phyloP scores from a whole-genome alignment of 805 yeast genomes.

The Ascoidea tarda region DNA sequence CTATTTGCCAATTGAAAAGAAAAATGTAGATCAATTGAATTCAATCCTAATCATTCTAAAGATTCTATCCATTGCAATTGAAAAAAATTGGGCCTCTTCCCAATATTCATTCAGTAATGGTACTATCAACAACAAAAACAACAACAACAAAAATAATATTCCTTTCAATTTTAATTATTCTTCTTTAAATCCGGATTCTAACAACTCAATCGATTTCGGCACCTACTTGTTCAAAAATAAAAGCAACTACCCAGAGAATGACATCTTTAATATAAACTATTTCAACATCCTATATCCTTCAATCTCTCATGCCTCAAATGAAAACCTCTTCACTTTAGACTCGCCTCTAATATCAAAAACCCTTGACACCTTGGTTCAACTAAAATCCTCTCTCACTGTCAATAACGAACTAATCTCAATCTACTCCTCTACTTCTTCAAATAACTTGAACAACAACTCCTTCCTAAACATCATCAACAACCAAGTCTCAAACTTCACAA shows the following conservation, averaged over 20 bases:
- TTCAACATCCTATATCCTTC: not conserved
- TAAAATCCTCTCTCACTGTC: not conserved
- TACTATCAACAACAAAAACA: no score
- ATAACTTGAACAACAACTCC: not conserved
- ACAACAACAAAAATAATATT: no score
- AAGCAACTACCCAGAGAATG: no score
- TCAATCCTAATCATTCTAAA: not conserved
- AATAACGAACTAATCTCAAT: not conserved
- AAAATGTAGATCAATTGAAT: not conserved
- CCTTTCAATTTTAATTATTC: not conserved
- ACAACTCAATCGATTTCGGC: not conserved
- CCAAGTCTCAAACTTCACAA: not conserved
- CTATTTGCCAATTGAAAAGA: not conserved
- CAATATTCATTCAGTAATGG: no score
- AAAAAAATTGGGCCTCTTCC: not conserved
- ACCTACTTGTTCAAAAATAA: not conserved
- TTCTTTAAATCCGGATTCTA: no score
- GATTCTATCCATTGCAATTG: not conserved
- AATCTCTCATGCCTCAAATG: not conserved
- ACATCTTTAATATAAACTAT: no score
- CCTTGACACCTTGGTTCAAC: not conserved
- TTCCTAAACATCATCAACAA: not conserved
- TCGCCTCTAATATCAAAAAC: not conserved
- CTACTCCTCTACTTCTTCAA: not conserved
- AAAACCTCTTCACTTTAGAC: not conserved